These are phyloP conservation scores for Microdochium paspali DNA, from an alignment of 2,329 filamentous ascomycete genomes.

Conservation along the genomic window DNA sequence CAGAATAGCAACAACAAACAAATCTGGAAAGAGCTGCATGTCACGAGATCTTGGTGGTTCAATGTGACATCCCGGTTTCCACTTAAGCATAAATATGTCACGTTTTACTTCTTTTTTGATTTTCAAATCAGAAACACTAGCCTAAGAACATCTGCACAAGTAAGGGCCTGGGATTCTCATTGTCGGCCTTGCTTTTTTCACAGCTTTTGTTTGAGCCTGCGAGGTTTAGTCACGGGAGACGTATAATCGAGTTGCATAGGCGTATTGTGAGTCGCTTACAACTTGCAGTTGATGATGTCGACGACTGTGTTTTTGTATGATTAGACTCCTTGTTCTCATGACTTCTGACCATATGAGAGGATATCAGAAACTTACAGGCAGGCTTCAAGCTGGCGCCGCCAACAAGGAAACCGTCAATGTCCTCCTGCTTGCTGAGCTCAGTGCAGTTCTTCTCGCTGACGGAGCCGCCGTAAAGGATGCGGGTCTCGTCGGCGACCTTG, in stretches of 20 bases:
- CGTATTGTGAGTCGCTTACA: slow-evolving; percentile 21
- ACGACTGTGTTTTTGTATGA: slow-evolving; percentile 27
- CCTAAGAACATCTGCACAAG: too few species aligned
- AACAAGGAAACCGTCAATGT: slow-evolving; percentile 97
- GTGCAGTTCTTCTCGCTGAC: slow-evolving; percentile 98
- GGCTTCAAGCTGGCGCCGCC: slow-evolving; percentile 96
- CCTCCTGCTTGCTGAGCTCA: slow-evolving; percentile 81
- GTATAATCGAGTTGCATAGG: not conserved
- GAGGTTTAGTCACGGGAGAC: not conserved
- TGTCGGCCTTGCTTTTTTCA: not conserved
- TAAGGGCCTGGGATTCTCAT: too few species aligned
- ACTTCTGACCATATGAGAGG: too few species aligned
- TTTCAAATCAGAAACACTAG: too few species aligned
- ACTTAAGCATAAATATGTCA: too few species aligned
- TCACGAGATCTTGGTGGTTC: too few species aligned
- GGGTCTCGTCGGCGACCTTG: slow-evolving; percentile 71
- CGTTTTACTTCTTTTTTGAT: too few species aligned
- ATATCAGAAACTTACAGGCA: slow-evolving; percentile 63
- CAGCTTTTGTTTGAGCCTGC: not conserved
- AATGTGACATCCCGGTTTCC: too few species aligned
- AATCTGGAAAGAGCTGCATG: not conserved
- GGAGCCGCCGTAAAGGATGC: slow-evolving; percentile 93
- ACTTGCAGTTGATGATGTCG: slow-evolving; percentile 47
- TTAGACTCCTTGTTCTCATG: too few species aligned
- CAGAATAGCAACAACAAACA: not conserved